Percentiles rank a stretch among this genome's conserved stretches.
Conservation (phyloP, 1,139 yeast genomes). For the Scheffersomyces quercinus region DNA sequence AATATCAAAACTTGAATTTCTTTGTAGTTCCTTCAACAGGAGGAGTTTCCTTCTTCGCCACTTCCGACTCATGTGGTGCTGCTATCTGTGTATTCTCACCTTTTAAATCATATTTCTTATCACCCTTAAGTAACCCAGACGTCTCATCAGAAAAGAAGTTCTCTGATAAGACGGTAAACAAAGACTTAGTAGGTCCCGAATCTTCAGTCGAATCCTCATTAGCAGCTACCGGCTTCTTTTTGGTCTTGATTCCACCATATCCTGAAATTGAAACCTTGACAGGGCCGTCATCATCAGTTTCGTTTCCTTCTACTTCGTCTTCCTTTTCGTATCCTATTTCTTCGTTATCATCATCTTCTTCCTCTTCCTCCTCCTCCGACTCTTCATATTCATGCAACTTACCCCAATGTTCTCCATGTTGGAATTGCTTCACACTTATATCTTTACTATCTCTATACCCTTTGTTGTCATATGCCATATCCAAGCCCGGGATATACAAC, state of each 20-base stretch:
- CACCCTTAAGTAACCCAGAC: too few relatives aligned
- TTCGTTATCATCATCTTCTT: constrained; percentile 11
- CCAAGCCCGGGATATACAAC: constrained; percentile 60
- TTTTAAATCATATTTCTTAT: too few relatives aligned
- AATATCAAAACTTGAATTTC: constrained; percentile 12
- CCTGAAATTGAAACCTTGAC: constrained; percentile 12
- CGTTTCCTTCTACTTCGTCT: constrained; percentile 1
- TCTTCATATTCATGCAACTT: constrained; percentile 36
- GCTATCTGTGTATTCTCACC: too few relatives aligned
- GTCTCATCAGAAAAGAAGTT: too few relatives aligned
- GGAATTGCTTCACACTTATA: constrained; percentile 28
- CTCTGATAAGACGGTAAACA: too few relatives aligned
- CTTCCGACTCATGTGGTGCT: too few relatives aligned
- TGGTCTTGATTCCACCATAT: constrained; percentile 3
- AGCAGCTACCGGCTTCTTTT: not conserved
- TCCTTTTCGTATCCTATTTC: constrained; percentile 2
- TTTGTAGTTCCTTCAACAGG: constrained; percentile 2
- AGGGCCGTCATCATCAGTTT: constrained; percentile 7
- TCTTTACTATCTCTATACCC: constrained; percentile 31
- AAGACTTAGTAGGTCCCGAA: too few relatives aligned
- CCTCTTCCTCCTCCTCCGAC: constrained; percentile 34
- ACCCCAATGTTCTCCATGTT: constrained; percentile 43
- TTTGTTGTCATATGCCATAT: constrained; percentile 34
- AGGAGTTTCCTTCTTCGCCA: too few relatives aligned
- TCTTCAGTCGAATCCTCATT: too few relatives aligned